Evolutionary conservation across 2,329 filamentous ascomycete species (phyloP), one percentile per base, ranked within the genome.

Genomic region (Aurifilum marmelostoma): DNA sequence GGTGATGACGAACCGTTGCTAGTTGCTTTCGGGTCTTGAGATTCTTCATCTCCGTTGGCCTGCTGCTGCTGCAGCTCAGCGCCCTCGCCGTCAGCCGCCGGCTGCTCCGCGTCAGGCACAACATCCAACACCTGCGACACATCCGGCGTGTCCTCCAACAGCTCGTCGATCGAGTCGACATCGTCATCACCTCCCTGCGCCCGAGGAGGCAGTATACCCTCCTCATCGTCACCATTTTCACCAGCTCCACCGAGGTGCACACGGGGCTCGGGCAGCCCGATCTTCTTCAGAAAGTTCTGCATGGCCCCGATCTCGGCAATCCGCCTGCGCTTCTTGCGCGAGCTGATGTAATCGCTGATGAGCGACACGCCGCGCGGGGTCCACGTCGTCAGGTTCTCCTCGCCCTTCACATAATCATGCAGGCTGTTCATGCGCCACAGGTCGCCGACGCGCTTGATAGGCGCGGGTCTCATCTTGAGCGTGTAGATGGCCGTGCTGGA

Each of bases 351-450:
- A 79, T 99, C 96, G 69, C 90, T 89, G n/a, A 99, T 91, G 0
- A 99, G 82, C 0, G 93, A 97, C 2, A 98, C 92, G 47, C 96
- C 94, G 56, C 96, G 88, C 1, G 96, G 95, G 9, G 90, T 89
- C 96, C 96, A 99, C 68, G 89, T 89, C 2, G 85, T 89, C 52
- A 99, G 83, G 63, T 90, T 86, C 79, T 99, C 96, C 80, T 99
- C 94, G 67, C 96, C 96, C 79, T 97, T 97, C 75, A 99, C 92
- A 76, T 97, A 98, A 78, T 97, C 93, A 75, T 97, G 92, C 70
- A 93, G 91, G 21, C 94, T 98, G 78, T 94, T 97, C 89, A 98
- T 93, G 67, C 96, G 89, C 96, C 96, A 99, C 16, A 99, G 84
- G 77, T 99, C 96, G 3, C 93, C 93, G 0, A 94, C 93, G 61